These are phyloP conservation scores for Vachellia collinsii DNA, from an alignment of 306 rosid species.

Conservation along the genomic window DNA sequence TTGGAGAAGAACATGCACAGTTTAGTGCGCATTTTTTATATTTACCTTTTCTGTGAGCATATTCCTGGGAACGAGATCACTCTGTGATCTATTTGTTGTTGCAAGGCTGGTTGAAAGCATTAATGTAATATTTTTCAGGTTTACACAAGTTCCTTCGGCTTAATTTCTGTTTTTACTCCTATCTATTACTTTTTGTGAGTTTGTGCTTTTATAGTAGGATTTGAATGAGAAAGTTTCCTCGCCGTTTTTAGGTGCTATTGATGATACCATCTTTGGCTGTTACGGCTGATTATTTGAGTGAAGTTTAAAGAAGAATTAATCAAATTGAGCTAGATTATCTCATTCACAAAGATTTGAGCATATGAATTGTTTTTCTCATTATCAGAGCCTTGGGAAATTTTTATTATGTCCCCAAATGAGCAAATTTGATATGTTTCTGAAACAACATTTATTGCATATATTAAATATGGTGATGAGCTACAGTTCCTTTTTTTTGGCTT, in stretches of 20 bases:
- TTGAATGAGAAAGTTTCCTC: not conserved
- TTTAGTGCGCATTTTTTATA: not conserved
- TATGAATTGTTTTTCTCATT: not conserved
- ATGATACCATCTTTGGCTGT: not conserved
- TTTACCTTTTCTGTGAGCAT: not conserved
- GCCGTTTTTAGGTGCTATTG: not conserved
- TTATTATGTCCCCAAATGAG: not conserved
- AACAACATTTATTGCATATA: not conserved
- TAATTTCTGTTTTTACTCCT: not conserved
- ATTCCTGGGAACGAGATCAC: not conserved
- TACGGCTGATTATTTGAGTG: not conserved
- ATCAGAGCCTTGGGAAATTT: not conserved
- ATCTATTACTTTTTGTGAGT: not conserved
- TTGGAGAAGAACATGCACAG: not conserved
- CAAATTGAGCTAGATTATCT: not conserved
- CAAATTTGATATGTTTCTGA: not conserved
- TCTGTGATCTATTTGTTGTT: not conserved
- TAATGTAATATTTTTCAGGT: not conserved
- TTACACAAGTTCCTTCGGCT: not conserved
- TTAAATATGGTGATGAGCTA: not conserved
- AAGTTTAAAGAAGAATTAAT: not conserved
- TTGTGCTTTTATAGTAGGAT: not conserved
- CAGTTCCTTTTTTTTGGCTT: not conserved
- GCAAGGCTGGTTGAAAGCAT: not conserved
- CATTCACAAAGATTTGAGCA: not conserved